These are phyloP conservation scores for Fusarium sacchari DNA, from an alignment of 2,329 filamentous ascomycete genomes.

Conservation along the genomic window DNA sequence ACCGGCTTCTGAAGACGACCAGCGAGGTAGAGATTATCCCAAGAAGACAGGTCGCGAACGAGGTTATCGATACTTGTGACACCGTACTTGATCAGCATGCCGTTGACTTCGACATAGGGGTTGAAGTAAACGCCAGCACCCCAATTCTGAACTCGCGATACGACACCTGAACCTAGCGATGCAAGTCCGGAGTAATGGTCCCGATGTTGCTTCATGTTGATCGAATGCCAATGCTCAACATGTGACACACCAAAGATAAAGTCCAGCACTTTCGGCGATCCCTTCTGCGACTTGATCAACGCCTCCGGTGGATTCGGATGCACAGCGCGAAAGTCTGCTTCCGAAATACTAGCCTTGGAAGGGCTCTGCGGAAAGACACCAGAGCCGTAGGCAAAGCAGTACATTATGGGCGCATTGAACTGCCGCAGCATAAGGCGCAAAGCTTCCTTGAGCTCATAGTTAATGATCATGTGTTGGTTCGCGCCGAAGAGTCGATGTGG, in stretches of 20 bases:
- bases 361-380: conserved; percentile 89
- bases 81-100: conserved; percentile 96
- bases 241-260: conserved; percentile 97
- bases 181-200: conserved; percentile 92
- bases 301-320: conserved; percentile 86
- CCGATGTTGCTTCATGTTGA: conserved; percentile 89
- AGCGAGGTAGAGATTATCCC: conserved; percentile 96
- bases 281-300: conserved; percentile 85
- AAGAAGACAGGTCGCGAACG: conserved; percentile 84
- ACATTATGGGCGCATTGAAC: conserved; percentile 92
- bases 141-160: conserved; percentile 88
- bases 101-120: conserved; percentile 92
- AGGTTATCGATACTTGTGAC: conserved; percentile 95
- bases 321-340: conserved; percentile 68
- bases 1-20: conserved; percentile 96
- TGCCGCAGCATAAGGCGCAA: conserved; percentile 88
- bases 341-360: conserved; percentile 63
- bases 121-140: conserved; percentile 98
- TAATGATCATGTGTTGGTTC: conserved; percentile 96
- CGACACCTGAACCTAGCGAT: conserved; percentile 82
- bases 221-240: conserved; percentile 94
- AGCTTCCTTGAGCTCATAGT: conserved; percentile 93
- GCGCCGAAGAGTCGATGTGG: conserved; percentile 76
- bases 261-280: conserved; percentile 95
- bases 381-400: conserved; percentile 97